Conservation (phyloP, 345 rosid species). For the Heritiera littoralis region DNA sequence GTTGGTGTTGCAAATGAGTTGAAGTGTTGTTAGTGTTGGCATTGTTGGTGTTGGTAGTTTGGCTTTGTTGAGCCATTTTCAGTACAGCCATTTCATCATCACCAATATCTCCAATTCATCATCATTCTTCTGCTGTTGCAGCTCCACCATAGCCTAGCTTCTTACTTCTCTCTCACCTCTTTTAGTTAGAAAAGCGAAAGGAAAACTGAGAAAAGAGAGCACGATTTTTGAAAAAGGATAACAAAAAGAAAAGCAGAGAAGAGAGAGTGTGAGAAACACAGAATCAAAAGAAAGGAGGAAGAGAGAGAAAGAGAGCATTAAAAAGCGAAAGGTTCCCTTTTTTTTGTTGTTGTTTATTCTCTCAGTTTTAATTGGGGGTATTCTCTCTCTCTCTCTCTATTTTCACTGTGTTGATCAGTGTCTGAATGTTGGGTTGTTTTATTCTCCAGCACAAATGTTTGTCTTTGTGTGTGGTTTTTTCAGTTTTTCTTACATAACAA, state of each 20-base stretch:
- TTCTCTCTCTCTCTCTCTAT: background rate
- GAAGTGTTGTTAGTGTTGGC: constrained; percentile 23
- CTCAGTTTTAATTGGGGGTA: constrained; percentile 19
- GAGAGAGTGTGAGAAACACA: background rate
- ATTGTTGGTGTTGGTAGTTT: constrained; percentile 35
- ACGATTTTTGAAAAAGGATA: constrained; percentile 32
- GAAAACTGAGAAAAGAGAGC: constrained; percentile 25
- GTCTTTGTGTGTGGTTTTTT: background rate
- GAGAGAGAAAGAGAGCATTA: constrained; percentile 36
- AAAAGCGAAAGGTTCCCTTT: constrained; percentile 50
- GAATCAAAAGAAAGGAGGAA: constrained; percentile 13
- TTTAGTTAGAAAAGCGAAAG: constrained; percentile 26
- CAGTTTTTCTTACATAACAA: background rate
- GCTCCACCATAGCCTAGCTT: constrained; percentile 24
- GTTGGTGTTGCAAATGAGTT: constrained; percentile 34
- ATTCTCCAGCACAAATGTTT: background rate
- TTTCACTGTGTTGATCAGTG: background rate
- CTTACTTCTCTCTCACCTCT: background rate
- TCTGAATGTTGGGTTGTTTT: constrained; percentile 24
- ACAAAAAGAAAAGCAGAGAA: constrained; percentile 7
- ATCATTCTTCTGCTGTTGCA: constrained; percentile 26
- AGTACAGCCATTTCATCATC: constrained; percentile 54
- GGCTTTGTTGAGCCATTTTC: constrained; percentile 47
- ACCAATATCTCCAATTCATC: background rate
- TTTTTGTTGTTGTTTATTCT: background rate